A percentile compares a stretch with the other conserved stretches of the same genome.
phyloP scores from a whole-genome alignment of 2,329 filamentous ascomycete genomes.

The Penicillium sp. region DNA sequence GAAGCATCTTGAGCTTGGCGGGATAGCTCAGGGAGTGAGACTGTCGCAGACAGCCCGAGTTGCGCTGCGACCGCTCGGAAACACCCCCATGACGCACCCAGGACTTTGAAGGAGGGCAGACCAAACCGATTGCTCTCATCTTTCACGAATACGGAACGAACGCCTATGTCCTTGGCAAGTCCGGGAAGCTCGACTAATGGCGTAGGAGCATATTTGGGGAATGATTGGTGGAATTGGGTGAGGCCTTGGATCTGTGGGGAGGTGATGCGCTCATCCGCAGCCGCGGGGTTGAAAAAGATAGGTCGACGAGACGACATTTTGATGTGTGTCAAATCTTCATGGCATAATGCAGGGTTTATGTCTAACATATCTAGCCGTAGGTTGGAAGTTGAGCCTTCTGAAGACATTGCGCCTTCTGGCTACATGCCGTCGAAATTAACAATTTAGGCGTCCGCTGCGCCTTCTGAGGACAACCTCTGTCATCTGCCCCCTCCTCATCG shows the following conservation, averaged over 20 bases:
- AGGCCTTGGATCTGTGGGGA: slow-evolving; percentile 15
- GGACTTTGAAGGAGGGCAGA: slow-evolving; percentile 76
- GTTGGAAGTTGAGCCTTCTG: slow-evolving; percentile 1
- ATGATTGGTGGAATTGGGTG: slow-evolving; percentile 56
- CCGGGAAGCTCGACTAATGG: slow-evolving; percentile 55
- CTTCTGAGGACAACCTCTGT: background rate
- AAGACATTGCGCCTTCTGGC: slow-evolving; percentile 12
- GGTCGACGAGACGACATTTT: slow-evolving; percentile 24
- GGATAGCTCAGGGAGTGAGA: slow-evolving; percentile 49
- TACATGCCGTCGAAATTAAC: background rate
- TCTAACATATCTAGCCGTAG: background rate
- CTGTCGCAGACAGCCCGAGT: slow-evolving; percentile 47
- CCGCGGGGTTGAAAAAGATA: slow-evolving; percentile 30
- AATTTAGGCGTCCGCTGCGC: background rate
- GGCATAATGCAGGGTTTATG: background rate
- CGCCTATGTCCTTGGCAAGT: slow-evolving; percentile 60
- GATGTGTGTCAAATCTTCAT: background rate
- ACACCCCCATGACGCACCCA: slow-evolving; percentile 75
- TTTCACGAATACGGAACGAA: slow-evolving; percentile 66
- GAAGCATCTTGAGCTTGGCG: slow-evolving; percentile 29
- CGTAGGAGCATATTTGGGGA: slow-evolving; percentile 61
- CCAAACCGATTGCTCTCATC: slow-evolving; percentile 70
- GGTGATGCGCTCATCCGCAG: slow-evolving; percentile 16
- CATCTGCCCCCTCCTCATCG: background rate
- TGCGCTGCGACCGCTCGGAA: slow-evolving; percentile 58